Conservation (phyloP, 1,139 yeast genomes). For the Diutina scorzettiae region DNA sequence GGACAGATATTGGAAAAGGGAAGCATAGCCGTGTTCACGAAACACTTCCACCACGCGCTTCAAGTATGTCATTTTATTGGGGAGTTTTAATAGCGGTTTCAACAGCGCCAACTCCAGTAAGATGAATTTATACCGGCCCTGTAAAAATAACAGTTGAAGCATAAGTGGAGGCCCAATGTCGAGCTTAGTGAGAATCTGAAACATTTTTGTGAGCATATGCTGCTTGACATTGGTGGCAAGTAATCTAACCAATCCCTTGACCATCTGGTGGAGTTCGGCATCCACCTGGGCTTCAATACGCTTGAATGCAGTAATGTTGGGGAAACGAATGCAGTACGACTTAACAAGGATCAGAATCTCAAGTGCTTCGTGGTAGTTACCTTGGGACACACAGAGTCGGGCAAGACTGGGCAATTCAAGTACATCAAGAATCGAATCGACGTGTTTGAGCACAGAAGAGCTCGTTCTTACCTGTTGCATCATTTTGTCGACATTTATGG, state of each 20-base stretch:
- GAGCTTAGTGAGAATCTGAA: constrained; percentile 62
- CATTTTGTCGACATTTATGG: constrained; percentile 13
- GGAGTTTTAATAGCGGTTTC: constrained; percentile 36
- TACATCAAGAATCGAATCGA: constrained; percentile 65
- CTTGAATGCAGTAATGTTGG: constrained; percentile 43
- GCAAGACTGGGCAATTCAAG: constrained; percentile 77
- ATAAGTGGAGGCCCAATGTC: constrained; percentile 21
- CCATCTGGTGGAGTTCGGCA: constrained; percentile 50
- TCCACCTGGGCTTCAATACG: constrained; percentile 45
- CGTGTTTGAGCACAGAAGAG: constrained; percentile 40
- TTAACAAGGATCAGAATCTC: constrained; percentile 65
- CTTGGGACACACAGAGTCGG: constrained; percentile 71
- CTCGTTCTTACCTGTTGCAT: constrained; percentile 15
- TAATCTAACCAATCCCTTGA: constrained; percentile 52
- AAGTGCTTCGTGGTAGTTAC: constrained; percentile 82
- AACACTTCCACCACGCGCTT: constrained; percentile 74
- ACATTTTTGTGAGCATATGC: constrained; percentile 62
- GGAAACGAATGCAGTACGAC: constrained; percentile 57
- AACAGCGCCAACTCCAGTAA: constrained; percentile 45
- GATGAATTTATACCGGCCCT: constrained; percentile 49
- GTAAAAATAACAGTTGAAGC: constrained; percentile 38
- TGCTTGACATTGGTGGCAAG: constrained; percentile 70
- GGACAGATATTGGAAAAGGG: constrained; percentile 54
- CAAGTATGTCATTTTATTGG: constrained; percentile 48
- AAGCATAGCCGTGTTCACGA: constrained; percentile 69